Base-by-base conservation (phyloP, 352 stramenopile genomes). In the Phytopythium ostracodes region DNA sequence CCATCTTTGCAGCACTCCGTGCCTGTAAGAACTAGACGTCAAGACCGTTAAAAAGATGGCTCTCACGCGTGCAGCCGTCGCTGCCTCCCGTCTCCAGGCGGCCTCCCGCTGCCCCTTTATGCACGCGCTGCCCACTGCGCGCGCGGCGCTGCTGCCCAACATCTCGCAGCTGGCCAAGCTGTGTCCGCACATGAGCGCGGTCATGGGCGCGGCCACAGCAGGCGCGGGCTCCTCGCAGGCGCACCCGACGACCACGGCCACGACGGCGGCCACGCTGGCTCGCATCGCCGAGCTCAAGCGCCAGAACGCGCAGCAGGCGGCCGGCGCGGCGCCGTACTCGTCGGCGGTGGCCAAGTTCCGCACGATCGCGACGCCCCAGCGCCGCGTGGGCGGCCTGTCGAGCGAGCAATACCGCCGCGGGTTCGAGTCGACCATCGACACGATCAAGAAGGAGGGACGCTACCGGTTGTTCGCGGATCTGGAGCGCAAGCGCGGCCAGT, bases 381-480 rank as follows among this genome's bases (percentile, higher is more conserved):
- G 73, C 42, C 83, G 84, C 50, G 47, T 91, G 2, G 86, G 83
- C 40, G 86, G 86, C 17, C 63, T 91, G 22, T 84, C 81, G 14
- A 43, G 69, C 25, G 43, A 74, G 12, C 73, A 85, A 63, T 95
- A 95, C 69, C 70, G 92, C 58, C 71, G 86, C 47, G 78, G 76
- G 29, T 95, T 95, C 56, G 66, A 70, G 5, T 70, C 88, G 56
- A 93, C 79, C 12, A 95, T 95, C 54, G 66, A 72, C 14, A 91
- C 78, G 27, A 95, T 95, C 66, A 91, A 93, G 75, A 83, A 70
- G 18, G 89, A 96, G 62, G 89, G 89, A 4, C 80, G 89, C 31
- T 97, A 97, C 79, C 85, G 89, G 36, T 60, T 91, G 35, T 97
- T 97, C 59, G 86, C 85, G 0, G 87, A 96, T 56, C 63, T 96